Base-by-base conservation (phyloP, 2,329 filamentous ascomycete genomes). In the Penicillium sp. region DNA sequence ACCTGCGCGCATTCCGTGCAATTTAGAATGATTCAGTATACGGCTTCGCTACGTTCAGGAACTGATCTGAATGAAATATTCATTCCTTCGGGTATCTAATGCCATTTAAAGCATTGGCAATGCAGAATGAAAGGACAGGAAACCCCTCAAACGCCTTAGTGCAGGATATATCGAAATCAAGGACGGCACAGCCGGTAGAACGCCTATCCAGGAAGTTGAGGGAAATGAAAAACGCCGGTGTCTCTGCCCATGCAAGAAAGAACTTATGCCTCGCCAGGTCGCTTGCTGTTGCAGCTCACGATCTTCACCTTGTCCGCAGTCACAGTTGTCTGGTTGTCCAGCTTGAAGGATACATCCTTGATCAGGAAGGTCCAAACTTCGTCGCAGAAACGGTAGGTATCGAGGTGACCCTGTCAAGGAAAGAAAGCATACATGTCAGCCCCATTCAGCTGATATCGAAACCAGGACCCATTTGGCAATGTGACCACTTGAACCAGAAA, bases 351-450 rank as follows among this genome's bases (percentile, higher is more conserved):
- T 48, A 97, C 91, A 60, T 97, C 93, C 74, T 96, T 96, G 74
- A 99, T 95, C 50, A 99, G 81, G 72, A 99, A 99, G 1, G 93
- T 99, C 93, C 93, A 99, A 51, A 99, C 93, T 75, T 99, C 93
- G 74, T 99, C 93, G 77, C 93, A 99, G 80, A 99, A 99, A 61
- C 93, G 87, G 77, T 99, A 99, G 13, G 93, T 97, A 70, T 97
- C 91, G 56, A 99, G 84, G 67, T 95, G 93, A 40, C 93, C 93
- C 92, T 96, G 44, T 22, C 62, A 39, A 48, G 10, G 42, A 47
- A 41, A 44, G 37, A 31, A 43, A 44, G 2, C 25, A 47, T 8
- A 18, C 19, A 22, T 13, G 50, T 64, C 41, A 66, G 53, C 49
- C 14, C 49, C 14, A 2, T 41, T 46, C 13, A 30, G 37, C 14